Conservation (phyloP, 306 rosid species). For the Quercus mongolica region DNA sequence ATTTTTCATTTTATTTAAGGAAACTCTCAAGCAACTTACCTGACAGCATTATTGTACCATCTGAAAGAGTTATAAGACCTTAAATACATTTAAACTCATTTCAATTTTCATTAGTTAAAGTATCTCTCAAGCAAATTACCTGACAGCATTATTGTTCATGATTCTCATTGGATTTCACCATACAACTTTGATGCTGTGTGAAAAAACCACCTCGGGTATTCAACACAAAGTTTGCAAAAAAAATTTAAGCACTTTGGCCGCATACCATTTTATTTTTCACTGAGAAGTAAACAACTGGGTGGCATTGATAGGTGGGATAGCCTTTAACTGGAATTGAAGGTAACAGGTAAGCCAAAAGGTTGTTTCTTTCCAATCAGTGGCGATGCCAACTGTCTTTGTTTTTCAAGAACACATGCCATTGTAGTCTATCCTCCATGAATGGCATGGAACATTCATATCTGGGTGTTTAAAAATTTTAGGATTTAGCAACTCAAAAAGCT, state of each 20-base stretch:
- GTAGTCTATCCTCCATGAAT: not conserved
- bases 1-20: not conserved
- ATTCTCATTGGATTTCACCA: not conserved
- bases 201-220: not conserved
- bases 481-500: too few relatives aligned
- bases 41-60: not conserved
- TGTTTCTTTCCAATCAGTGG: not conserved
- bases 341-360: not conserved
- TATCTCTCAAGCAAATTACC: not conserved
- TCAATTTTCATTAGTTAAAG: not conserved
- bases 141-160: not conserved
- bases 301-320: not conserved
- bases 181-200: not conserved
- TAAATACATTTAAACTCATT: not conserved
- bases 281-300: not conserved
- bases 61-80: not conserved
- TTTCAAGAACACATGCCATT: not conserved
- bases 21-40: not conserved
- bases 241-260: not conserved
- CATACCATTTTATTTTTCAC: not conserved
- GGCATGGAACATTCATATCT: not conserved
- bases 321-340: not conserved
- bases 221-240: not conserved
- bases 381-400: not conserved
- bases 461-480: too few relatives aligned